Conservation (phyloP, 2,329 filamentous ascomycete genomes). For the Colletotrichum incanum region DNA sequence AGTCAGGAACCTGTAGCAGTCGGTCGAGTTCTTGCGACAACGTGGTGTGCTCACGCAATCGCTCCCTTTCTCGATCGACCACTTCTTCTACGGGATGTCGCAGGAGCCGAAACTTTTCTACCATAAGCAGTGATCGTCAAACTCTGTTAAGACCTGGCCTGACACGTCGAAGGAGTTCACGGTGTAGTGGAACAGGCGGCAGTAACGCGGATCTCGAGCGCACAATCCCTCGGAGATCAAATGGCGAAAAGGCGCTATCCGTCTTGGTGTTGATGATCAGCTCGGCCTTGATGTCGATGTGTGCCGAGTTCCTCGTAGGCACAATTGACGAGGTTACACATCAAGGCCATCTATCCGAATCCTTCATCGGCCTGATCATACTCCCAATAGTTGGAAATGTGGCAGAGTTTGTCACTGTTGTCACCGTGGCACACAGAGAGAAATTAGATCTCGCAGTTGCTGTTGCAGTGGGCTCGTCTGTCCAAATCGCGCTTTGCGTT, state of each 20-base stretch:
- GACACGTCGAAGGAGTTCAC: slow-evolving; percentile 43
- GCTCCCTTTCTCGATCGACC: slow-evolving; percentile 48
- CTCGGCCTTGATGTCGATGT: slow-evolving; percentile 71
- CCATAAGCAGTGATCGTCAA: slow-evolving; percentile 32
- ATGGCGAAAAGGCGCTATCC: slow-evolving; percentile 54
- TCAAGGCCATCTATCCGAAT: slow-evolving; percentile 66
- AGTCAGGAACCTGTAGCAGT: background rate
- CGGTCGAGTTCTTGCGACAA: slow-evolving; percentile 45
- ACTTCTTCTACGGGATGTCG: slow-evolving; percentile 45
- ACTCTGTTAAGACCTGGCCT: slow-evolving; percentile 44
- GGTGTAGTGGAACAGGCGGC: slow-evolving; percentile 31
- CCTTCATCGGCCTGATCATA: slow-evolving; percentile 74
- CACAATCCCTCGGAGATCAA: background rate
- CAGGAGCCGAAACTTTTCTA: slow-evolving; percentile 46
- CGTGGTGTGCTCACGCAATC: slow-evolving; percentile 43
- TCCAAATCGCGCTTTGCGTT: slow-evolving; percentile 75
- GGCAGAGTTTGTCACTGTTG: slow-evolving; percentile 74
- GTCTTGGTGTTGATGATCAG: slow-evolving; percentile 67
- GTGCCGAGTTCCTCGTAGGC: slow-evolving; percentile 74
- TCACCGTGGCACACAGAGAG: slow-evolving; percentile 71
- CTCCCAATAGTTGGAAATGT: slow-evolving; percentile 76
- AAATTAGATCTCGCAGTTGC: slow-evolving; percentile 76
- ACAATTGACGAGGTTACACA: slow-evolving; percentile 71
- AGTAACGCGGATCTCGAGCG: accelerated
- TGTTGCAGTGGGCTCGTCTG: slow-evolving; percentile 72